phyloP scores from a whole-genome alignment of 2,329 filamentous ascomycete genomes.

The Pseudogymnoascus sp. region DNA sequence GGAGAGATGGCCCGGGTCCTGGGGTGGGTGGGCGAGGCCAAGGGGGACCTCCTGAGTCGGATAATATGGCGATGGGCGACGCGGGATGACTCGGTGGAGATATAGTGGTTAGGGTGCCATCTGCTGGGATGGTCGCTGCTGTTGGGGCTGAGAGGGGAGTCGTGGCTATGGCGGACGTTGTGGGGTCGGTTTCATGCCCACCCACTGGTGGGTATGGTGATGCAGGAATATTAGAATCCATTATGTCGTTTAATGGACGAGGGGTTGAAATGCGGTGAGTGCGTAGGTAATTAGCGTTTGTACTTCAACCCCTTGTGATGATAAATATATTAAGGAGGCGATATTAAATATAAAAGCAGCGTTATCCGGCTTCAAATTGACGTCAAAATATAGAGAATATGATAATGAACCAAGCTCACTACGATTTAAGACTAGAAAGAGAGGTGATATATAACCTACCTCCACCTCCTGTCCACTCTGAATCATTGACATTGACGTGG shows the following conservation, averaged over 20 bases:
- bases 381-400: not conserved
- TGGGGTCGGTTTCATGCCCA: not conserved
- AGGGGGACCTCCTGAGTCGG: not conserved
- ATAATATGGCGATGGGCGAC: not conserved
- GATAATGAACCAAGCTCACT: not conserved
- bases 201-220: too few relatives aligned
- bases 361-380: not conserved
- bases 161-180: not conserved
- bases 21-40: not conserved
- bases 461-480: not conserved
- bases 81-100: not conserved
- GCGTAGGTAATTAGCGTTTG: not conserved
- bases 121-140: not conserved
- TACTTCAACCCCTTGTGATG: not conserved
- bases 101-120: not conserved
- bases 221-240: not conserved
- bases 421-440: not conserved
- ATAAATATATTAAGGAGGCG: not conserved
- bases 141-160: not conserved
- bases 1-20: not conserved
- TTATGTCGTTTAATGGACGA: not conserved
- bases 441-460: not conserved
- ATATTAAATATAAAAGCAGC: not conserved
- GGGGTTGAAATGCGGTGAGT: not conserved
- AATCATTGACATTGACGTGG: not conserved